Evolutionary conservation across 257 asterid genomes (phyloP).

Genomic region (Nicotiana tabacum): DNA sequence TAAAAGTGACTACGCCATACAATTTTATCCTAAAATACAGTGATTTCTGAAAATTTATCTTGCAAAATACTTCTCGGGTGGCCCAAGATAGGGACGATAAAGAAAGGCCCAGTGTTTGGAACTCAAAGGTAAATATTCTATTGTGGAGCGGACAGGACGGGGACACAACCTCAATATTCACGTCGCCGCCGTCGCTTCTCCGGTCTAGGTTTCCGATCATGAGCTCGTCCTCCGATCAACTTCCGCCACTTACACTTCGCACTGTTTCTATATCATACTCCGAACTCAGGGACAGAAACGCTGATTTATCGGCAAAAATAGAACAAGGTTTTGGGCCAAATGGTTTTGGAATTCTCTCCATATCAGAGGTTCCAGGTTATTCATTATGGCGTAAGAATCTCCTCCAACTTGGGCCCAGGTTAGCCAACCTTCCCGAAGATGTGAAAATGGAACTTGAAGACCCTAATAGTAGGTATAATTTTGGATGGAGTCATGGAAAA

Average conservation of each 20-base stretch:
- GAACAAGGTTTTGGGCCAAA: constrained; percentile 83
- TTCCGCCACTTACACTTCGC: constrained; percentile 34
- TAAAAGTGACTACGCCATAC: too few relatives aligned
- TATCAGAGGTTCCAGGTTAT: constrained; percentile 82
- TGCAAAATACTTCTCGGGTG: too few relatives aligned
- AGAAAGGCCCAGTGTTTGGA: too few relatives aligned
- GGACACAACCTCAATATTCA: too few relatives aligned
- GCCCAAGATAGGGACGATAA: too few relatives aligned
- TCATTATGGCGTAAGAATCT: constrained; percentile 63
- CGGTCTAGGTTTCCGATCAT: constrained; percentile 22
- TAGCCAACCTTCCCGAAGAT: constrained; percentile 69
- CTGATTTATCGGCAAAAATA: constrained; percentile 58
- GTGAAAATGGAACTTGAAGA: constrained; percentile 64
- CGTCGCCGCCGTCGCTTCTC: constrained; percentile 11
- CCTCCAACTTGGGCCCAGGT: constrained; percentile 71
- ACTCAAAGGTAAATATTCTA: too few relatives aligned
- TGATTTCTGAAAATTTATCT: too few relatives aligned
- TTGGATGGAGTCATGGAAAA: constrained; percentile 99
- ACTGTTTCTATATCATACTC: constrained; percentile 52
- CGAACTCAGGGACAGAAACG: constrained; percentile 47
- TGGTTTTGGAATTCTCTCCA: constrained; percentile 75
- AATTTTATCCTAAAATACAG: too few relatives aligned
- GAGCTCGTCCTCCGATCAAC: constrained; percentile 24
- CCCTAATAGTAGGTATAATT: constrained; percentile 76
- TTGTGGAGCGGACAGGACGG: too few relatives aligned